Evolutionary conservation across 1,139 yeast species (phyloP), one percentile per base, ranked within the genome.

Genomic region (Geotrichum klebahnii): DNA sequence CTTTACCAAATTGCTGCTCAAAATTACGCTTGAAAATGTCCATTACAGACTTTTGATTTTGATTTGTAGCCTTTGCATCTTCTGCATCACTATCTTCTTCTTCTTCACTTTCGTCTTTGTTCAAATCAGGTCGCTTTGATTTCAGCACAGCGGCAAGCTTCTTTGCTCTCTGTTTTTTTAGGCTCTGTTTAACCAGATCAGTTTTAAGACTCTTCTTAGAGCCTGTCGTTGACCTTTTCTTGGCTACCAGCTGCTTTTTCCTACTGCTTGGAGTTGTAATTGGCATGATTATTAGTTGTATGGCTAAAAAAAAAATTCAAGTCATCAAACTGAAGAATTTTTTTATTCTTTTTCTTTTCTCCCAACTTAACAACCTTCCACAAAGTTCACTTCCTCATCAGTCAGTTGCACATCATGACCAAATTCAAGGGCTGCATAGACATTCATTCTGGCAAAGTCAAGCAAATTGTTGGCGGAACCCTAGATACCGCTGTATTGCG

Each of bases 391-490:
- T 16, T 14, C 28, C 9, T 12, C 19, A n/a, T n/a, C 17, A 16
- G 20, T 8, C 6, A 29, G 5, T 29, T 5, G 19, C 38, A 26
- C 6, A 44, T 29, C 32, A 90, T 90, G 97, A 90, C 97, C 0
- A 76, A 76, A 53, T 94, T 87, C 69, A 79, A 92, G 63, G 98
- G 97, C 0, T 92, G 98, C 62, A 92, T 92, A 38, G 98, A 92
- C 66, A 82, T 92, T 55, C 98, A 92, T 66, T 78, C 84, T 3
- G 98, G 98, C 2, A 84, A 86, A 58, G 98, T 92, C 56, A 94
- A 92, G 64, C 98, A 92, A 67, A 92, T 92, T 48, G 97, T 94
- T 0, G 98, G 98, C 2, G 96, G 96, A 0, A 85, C 97, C 0
- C 73, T 94, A 22, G 61, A 61, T 19, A 56, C 55, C n/a, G 57